Conservation (phyloP, 192 early-diverging fungal species). For the Anaeromyces robustus region DNA sequence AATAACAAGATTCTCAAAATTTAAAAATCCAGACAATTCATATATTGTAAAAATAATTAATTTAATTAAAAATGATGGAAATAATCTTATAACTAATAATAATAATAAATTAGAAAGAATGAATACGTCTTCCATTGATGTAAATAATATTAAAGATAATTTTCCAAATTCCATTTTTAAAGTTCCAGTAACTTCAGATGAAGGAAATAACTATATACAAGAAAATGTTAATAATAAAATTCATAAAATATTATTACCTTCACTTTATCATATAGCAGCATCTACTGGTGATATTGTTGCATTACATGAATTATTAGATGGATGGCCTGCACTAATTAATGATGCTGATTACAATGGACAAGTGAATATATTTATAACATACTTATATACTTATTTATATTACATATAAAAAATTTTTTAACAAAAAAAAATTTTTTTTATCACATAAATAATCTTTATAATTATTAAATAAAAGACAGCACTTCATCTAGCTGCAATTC, state of each 20-base stretch:
- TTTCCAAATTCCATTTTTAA: too few species aligned
- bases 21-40: background rate
- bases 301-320: background rate
- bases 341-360: constrained; percentile 9
- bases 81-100: background rate
- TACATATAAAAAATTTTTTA: too few species aligned
- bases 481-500: constrained; percentile 70
- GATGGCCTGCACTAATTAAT: constrained; percentile 6
- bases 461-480: constrained; percentile 48
- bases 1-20: constrained; percentile 22
- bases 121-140: too few species aligned
- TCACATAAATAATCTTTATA: too few species aligned
- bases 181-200: background rate
- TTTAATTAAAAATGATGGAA: constrained; percentile 2
- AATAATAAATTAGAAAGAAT: background rate
- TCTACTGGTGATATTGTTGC: constrained; percentile 1
- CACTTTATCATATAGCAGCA: constrained; percentile 9
- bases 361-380: background rate
- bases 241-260: background rate
- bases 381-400: too few species aligned
- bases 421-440: too few species aligned
- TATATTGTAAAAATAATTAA: constrained; percentile 11
- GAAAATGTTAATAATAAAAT: background rate
- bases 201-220: background rate
- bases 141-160: too few species aligned